Base-by-base conservation (phyloP, 441 rosid species). In the Croton laevigatus region DNA sequence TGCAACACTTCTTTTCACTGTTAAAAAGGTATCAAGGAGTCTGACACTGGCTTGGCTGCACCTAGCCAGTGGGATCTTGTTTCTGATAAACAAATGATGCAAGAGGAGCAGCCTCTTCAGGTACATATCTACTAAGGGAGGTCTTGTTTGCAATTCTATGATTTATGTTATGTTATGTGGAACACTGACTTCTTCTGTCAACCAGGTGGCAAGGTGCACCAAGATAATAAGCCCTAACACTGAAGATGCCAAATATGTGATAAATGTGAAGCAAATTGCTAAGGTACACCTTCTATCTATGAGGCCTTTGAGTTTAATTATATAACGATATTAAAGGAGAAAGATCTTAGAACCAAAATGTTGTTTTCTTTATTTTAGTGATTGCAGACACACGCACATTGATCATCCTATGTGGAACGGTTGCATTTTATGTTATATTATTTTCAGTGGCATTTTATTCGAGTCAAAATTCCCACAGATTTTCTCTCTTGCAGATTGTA, bases 31-130 rank as follows among this genome's bases (percentile, higher is more conserved):
- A 94, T 94, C 66, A 94, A 94, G 85, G 99, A 94, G 76, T 94
- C 99, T 44, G 99, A 92, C 72, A 92, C 99, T 34, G 99, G 99
- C 16, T 82, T 94, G 74, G 99, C 98, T 76, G 89, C 97, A 68
- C 99, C 98, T 3, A 92, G 98, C 79, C 99, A 94, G 65, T 94
- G 99, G 99, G 99, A 94, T 82, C 99, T 94, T 66, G 98, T 94
- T 36, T 94, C 99, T 1, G 98, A 94, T 70, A 94, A 94, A 74
- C 98, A 94, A 76, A 94, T 94, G 99, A 94, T 94, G 99, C 99
- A 94, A 75, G 99, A 94, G 76, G 99, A 92, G 81, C 99, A 94
- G 63, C 99, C 99, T 14, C 94, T 94, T 49, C 99, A 94, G 88
- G 98, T 91, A 46, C 13, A 36, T 20, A 17, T 77, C 66, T 65